Base-by-base conservation (phyloP, 2,329 filamentous ascomycete species). In the Apiospora aurea region DNA sequence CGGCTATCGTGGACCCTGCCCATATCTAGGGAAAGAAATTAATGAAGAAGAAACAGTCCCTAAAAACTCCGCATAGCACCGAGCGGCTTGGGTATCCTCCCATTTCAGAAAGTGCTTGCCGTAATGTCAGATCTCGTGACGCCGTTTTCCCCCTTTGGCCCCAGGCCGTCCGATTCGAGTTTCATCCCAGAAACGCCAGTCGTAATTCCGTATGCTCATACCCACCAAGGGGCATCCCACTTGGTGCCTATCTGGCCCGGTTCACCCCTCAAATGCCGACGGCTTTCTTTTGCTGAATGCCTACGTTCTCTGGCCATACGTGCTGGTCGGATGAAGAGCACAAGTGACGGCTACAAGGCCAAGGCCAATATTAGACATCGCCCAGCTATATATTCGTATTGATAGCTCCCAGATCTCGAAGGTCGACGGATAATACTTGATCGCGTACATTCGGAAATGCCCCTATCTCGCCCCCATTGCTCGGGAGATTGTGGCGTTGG, bases 81-180 rank as follows among this genome's bases (percentile, higher is more conserved):
- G 10, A n/a, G 57, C 57, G 57, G 57, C 41, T 64, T 64, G 57
- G 57, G 57, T 64, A 64, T 64, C 57, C 57, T 64, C 57, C 57
- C 57, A 64, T 38, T 13, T 64, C 57, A 64, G 57, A 64, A 64
- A 64, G 57, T 64, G 57, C 57, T 64, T 64, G 57, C 57, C 57
- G 57, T 64, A 64, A 64, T 64, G 57, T 64, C 57, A 64, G 34
- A 64, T 64, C 57, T 64, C 57, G 34, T 64, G 57, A 64, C 57
- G 57, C 57, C 57, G 34, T 64, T 38, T 41, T 41, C 57, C 57
- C 57, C 57, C 34, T 29, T 41, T 41, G 57, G 57, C 57, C 57
- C 57, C 57, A 64, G 34, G 57, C 34, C 57, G 18, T 64, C 57
- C 57, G 18, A 41, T 41, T 41, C 34, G 57, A 64, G 57, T 64